Conservation (phyloP, 148 eudicot species). For the Rhododendron henanense region DNA sequence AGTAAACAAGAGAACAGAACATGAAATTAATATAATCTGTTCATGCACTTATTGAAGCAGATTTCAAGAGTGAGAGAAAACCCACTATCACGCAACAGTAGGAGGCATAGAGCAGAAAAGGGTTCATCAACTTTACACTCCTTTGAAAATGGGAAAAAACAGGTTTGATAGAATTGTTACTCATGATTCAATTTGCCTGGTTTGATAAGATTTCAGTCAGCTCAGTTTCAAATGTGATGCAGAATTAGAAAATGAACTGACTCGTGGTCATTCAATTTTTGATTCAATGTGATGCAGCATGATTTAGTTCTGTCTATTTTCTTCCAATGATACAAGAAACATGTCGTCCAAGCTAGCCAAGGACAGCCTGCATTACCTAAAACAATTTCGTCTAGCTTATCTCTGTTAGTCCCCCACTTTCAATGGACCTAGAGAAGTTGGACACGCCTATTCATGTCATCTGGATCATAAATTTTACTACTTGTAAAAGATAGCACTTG, state of each 20-base stretch:
- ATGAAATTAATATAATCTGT: background rate
- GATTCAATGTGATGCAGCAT: background rate
- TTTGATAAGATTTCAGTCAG: background rate
- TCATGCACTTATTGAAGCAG: background rate
- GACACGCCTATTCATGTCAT: no score
- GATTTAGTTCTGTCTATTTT: background rate
- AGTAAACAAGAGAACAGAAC: background rate
- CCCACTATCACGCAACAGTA: background rate
- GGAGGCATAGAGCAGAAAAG: background rate
- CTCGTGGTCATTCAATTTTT: background rate
- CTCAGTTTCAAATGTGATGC: background rate
- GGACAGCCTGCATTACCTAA: background rate
- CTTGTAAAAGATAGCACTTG: no score
- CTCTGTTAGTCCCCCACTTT: background rate
- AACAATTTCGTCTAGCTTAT: no score
- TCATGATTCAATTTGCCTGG: background rate
- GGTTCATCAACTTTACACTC: background rate
- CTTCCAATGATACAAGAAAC: background rate
- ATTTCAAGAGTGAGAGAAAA: background rate
- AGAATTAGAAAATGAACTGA: background rate
- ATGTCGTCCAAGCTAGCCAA: background rate
- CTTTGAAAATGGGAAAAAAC: background rate
- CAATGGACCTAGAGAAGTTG: background rate
- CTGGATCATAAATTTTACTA: no score
- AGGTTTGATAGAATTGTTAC: background rate